phyloP scores from a whole-genome alignment of 345 rosid genomes.

The Camelina hispida region DNA sequence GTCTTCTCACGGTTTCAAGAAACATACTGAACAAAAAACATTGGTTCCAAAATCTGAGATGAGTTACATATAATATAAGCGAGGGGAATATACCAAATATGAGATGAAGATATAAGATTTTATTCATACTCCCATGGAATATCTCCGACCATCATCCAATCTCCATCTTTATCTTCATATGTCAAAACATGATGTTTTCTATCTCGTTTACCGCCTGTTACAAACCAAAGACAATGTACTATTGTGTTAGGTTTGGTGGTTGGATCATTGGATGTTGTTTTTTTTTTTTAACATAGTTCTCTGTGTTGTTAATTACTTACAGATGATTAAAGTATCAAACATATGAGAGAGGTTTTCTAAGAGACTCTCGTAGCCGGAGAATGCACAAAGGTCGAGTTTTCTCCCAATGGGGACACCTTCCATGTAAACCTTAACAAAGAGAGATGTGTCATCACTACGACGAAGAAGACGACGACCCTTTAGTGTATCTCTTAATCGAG shows the following conservation, averaged over 20 bases:
- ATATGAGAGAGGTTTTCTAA: conserved; percentile 44
- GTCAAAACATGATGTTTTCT: conserved; percentile 45
- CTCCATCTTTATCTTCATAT: conserved; percentile 48
- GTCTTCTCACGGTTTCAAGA: conserved; percentile 53
- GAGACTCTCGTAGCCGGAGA: conserved; percentile 49
- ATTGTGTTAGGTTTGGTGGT: background rate
- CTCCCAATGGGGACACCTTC: conserved; percentile 74
- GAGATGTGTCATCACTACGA: conserved; percentile 32
- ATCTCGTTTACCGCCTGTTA: conserved; percentile 35
- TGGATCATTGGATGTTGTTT: background rate
- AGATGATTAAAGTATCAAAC: conserved; percentile 48
- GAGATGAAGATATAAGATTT: background rate
- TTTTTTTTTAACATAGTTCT: background rate
- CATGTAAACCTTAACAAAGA: conserved; percentile 69
- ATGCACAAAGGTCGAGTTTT: conserved; percentile 61
- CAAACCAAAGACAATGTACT: background rate
- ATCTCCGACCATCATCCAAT: conserved; percentile 54
- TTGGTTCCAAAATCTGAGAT: background rate
- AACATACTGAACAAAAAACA: conserved; percentile 48
- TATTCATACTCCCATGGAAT: conserved; percentile 57
- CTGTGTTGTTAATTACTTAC: conserved; percentile 38
- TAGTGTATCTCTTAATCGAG: conserved; percentile 32
- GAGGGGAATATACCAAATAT: background rate
- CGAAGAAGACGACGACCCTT: conserved; percentile 40
- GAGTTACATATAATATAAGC: background rate